Evolutionary conservation across 2,329 filamentous ascomycete species (phyloP), one percentile per base, ranked within the genome.

Genomic region (Sporothrix pseudoabietina): DNA sequence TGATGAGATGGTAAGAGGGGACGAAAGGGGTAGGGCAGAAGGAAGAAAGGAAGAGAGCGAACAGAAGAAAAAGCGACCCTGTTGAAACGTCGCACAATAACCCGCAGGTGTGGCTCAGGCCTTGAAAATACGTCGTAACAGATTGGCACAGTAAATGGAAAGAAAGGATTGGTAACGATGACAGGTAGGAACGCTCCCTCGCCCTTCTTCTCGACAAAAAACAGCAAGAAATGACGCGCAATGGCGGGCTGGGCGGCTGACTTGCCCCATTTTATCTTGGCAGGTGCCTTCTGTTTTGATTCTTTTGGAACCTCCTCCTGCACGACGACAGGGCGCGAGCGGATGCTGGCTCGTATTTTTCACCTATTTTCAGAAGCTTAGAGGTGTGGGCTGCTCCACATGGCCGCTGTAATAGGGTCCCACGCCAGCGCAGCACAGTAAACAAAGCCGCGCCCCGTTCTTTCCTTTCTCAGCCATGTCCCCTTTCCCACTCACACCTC

Each of bases 71-170:
- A 47, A 66, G 61, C 32, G 39, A 44, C 55, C 41, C 32, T 59
- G 41, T 52, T 71, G 69, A 71, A 63, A 71, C 69, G 55, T 71
- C 69, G 54, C 69, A 47, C 69, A n/a, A n/a, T 59, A 14, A 14
- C 41, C 41, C 41, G 54, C 54, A 59, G 69, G 69, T 26, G 59
- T 65, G n/a, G 59, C 59, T 44, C 59, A 65, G 59, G 59, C 39
- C 59, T 30, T 35, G 4, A 32, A 63, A 39, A 63, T 35, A 26
- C 26, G 26, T 26, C 26, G 26, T 26, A 5, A 35, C 35, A 8
- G 35, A 35, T 35, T 35, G 35, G 8, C 19, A 22, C 52, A 26
- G 22, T 10, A 22, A 22, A 54, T 8, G 19, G 52, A 54, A 22
- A 9, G 6, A 22, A 16, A 54, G 35, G 39, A 66, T 41, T 61